These are phyloP conservation scores for Ganoderma multipileum DNA, from an alignment of 1,284 basidiomycete genomes.

Conservation along the genomic window DNA sequence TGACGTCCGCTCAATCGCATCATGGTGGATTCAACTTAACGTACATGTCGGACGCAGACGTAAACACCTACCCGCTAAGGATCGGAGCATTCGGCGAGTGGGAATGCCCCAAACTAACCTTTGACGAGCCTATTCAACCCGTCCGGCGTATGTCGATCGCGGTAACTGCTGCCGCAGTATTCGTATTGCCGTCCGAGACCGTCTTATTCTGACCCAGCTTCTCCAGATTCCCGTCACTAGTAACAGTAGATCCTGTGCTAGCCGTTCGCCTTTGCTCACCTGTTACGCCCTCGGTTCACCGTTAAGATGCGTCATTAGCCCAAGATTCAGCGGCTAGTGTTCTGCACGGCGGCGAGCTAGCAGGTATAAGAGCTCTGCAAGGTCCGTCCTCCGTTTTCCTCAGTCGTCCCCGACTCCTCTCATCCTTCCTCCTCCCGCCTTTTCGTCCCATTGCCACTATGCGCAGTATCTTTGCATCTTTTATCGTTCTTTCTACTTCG, in stretches of 20 bases:
- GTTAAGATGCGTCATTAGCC: neutral
- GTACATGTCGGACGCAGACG: neutral
- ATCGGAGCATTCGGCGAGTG: neutral
- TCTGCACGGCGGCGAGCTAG: neutral
- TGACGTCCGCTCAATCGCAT: too few species aligned
- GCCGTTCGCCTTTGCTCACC: neutral
- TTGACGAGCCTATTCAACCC: neutral
- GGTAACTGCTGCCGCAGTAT: neutral
- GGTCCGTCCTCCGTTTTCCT: neutral
- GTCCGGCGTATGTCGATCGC: neutral
- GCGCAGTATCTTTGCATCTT: constrained; percentile 9
- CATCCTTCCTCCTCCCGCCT: neutral
- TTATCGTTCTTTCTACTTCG: constrained; percentile 8
- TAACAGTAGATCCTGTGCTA: neutral
- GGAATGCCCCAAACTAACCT: neutral
- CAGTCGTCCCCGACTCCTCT: neutral
- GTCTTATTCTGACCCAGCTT: neutral
- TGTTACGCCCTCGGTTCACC: neutral
- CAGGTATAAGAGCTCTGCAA: neutral
- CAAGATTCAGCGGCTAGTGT: neutral
- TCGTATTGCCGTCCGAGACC: neutral
- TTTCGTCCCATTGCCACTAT: neutral
- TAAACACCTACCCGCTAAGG: neutral
- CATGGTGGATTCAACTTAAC: neutral
- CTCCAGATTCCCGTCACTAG: neutral